Percentiles rank a stretch among this genome's conserved stretches.
These are phyloP conservation scores for Ambrosia hybrid DNA, from an alignment of 140 eudicot species.

Conservation along the genomic window DNA sequence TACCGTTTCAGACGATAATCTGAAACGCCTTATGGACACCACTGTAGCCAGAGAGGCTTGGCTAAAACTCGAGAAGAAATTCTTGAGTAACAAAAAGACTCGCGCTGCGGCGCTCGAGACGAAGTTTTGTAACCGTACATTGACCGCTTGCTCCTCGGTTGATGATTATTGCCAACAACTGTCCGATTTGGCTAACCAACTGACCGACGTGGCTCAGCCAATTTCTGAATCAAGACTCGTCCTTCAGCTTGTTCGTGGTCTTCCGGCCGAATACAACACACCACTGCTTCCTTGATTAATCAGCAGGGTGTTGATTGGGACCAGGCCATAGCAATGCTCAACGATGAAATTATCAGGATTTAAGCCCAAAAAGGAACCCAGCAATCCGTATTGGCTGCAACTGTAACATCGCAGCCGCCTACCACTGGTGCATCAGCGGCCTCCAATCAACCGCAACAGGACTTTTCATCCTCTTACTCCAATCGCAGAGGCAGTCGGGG, in stretches of 20 bases:
- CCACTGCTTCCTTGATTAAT: no score
- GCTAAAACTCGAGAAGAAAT: no score
- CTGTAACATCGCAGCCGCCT: neutral
- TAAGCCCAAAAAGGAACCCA: neutral
- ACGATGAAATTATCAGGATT: neutral
- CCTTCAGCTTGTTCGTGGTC: no score
- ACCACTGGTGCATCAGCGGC: neutral
- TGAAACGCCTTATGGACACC: no score
- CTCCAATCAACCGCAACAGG: neutral
- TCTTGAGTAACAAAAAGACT: neutral
- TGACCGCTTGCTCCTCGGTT: neutral
- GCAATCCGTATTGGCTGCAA: neutral
- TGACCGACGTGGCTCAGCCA: neutral
- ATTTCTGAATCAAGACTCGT: no score
- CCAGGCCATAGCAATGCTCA: neutral
- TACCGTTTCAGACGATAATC: no score
- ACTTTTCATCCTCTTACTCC: neutral
- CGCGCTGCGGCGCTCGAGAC: neutral
- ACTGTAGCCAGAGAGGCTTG: no score
- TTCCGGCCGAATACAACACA: no score
- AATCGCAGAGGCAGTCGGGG: neutral
- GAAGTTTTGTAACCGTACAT: neutral
- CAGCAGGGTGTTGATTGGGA: neutral
- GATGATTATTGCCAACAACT: conserved; percentile 6
- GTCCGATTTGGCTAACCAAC: neutral